phyloP scores from a whole-genome alignment of 805 yeast species.

The Candida yuanshanica region DNA sequence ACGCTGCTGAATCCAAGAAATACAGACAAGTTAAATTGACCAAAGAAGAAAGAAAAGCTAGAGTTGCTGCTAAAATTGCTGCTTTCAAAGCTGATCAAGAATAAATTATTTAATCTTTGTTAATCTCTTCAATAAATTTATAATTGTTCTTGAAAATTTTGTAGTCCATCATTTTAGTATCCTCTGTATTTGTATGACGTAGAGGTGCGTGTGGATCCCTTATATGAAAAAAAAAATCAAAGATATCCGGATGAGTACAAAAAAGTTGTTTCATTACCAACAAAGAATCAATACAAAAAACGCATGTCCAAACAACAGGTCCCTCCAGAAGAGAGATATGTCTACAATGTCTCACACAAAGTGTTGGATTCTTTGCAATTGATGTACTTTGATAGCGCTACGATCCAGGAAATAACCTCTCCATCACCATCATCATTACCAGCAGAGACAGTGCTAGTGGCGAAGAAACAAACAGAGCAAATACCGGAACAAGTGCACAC shows the following conservation, averaged over 20 bases:
- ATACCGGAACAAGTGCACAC: slow-evolving; percentile 6
- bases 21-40: slow-evolving; percentile 85
- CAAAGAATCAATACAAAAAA: too few relatives aligned
- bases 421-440: slow-evolving; percentile 9
- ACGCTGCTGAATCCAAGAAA: slow-evolving; percentile 95
- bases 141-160: neutral
- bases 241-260: too few relatives aligned
- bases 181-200: too few relatives aligned
- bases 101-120: slow-evolving; percentile 1
- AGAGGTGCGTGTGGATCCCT: too few relatives aligned
- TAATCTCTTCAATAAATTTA: neutral
- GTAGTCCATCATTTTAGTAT: too few relatives aligned
- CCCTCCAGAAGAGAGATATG: slow-evolving; percentile 35
- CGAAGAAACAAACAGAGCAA: slow-evolving; percentile 7
- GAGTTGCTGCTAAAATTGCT: slow-evolving; percentile 90
- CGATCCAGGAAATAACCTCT: slow-evolving; percentile 31
- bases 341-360: slow-evolving; percentile 38
- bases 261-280: too few relatives aligned
- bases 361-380: slow-evolving; percentile 43
- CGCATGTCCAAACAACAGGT: neutral
- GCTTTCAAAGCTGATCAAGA: slow-evolving; percentile 53
- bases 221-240: too few relatives aligned
- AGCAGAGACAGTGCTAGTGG: slow-evolving; percentile 17
- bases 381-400: slow-evolving; percentile 48
- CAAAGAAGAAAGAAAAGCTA: slow-evolving; percentile 84